Base-by-base conservation (phyloP, 2,329 filamentous ascomycete species). In the Fusarium pseudocircinatum region DNA sequence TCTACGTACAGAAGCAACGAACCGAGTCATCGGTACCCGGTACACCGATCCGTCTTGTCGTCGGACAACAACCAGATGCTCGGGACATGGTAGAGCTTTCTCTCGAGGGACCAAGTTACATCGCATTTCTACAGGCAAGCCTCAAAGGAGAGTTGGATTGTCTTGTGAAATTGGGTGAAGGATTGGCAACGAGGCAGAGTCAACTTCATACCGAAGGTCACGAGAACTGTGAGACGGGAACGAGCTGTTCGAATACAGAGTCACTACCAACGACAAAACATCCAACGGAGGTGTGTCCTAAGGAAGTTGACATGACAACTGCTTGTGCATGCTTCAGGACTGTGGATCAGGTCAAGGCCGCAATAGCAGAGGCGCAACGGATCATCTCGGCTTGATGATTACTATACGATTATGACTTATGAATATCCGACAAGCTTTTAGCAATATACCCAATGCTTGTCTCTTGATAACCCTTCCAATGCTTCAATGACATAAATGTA, bases 251-350 rank as follows among this genome's bases (percentile, higher is more conserved):
- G 3, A 73, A 73, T 11, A 60, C 46, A 0, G 70, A 72, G 34
- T 59, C 64, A 4, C 43, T 70, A 0, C 60, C 69, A 4, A 64
- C 37, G 0, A 54, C 60, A 2, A 72, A 73, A 14, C 65, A 72
- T 50, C 70, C 69, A 3, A 59, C 70, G 0, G 70, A 72, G 13
- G 54, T 72, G 0, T 72, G 70, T 15, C 70, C 70, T 0, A 73
- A 60, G 34, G 70, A 72, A 36, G 69, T 72, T 7, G 70, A 72
- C 9, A 72, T 72, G 34, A 72, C 70, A 1, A 69, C 58, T 7
- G 69, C 66, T 1, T 72, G 70, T 28, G 66, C 69, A 1, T 72
- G 70, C 8, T 72, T 72, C 3, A 43, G 70, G 8, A 72, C 70
- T 0, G 70, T 72, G 1, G 70, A 72, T 7, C 70, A 72, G 32